These are phyloP conservation scores for Venturia aucupariae DNA, from an alignment of 2,329 filamentous ascomycete genomes.

Conservation along the genomic window DNA sequence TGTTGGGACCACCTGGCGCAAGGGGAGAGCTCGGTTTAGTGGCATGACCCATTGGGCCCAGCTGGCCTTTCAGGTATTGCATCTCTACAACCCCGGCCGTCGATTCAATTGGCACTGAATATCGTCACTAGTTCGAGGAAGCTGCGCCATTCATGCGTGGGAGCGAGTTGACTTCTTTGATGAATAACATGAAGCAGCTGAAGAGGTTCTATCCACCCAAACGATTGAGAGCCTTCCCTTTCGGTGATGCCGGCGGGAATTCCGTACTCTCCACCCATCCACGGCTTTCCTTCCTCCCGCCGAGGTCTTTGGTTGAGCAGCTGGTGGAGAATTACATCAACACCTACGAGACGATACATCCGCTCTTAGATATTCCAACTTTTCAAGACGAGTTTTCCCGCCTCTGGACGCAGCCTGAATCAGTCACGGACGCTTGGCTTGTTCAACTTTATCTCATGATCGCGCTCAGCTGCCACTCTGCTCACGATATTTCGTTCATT, in stretches of 20 bases:
- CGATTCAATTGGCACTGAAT: neutral
- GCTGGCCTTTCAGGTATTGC: constrained; percentile 9
- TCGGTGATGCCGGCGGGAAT: constrained; percentile 3
- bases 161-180: neutral
- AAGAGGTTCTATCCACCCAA: constrained; percentile 9
- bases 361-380: neutral
- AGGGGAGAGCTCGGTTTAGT: constrained; percentile 9
- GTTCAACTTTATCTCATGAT: constrained; percentile 14
- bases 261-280: neutral
- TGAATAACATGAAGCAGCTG: neutral
- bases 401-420: constrained; percentile 4
- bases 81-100: neutral
- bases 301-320: neutral
- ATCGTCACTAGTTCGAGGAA: constrained; percentile 5
- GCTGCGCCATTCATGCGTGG: neutral
- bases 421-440: constrained; percentile 11
- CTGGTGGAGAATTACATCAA: constrained; percentile 11
- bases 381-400: neutral
- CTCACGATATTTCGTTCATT: neutral
- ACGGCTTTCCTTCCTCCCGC: constrained; percentile 12
- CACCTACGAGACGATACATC: constrained; percentile 9
- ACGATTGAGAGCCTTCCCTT: neutral
- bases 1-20: neutral
- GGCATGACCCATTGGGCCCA: constrained; percentile 11
- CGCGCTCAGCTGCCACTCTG: constrained; percentile 9